Conservation (phyloP, 345 rosid genomes). For the Citrus sp. region DNA sequence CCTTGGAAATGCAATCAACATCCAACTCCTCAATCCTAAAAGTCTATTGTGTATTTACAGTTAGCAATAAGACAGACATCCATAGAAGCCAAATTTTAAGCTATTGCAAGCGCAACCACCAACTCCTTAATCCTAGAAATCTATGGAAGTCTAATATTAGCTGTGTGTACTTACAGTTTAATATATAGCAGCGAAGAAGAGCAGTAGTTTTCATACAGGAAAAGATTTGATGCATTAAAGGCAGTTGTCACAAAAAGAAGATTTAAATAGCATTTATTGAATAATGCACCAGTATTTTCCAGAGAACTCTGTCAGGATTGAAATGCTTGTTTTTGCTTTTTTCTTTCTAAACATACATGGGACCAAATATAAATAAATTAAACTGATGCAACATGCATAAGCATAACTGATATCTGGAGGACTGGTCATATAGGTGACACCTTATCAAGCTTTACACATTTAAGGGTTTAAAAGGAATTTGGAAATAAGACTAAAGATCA, state of each 20-base stretch:
- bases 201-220: not conserved
- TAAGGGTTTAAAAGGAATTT: not conserved
- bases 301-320: not conserved
- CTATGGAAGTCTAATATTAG: not conserved
- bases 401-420: not conserved
- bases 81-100: no score
- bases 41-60: no score
- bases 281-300: not conserved
- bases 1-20: not conserved
- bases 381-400: not conserved
- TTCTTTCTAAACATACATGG: not conserved
- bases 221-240: not conserved
- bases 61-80: no score
- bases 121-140: not conserved
- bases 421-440: not conserved
- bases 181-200: no score
- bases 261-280: not conserved
- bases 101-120: no score
- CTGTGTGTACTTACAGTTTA: not conserved
- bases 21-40: not conserved
- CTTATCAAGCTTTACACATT: not conserved
- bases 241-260: not conserved
- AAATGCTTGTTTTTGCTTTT: not conserved
- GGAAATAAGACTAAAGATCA: not conserved
- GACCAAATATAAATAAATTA: not conserved